Evolutionary conservation across 2,329 filamentous ascomycete species (phyloP), one percentile per base, ranked within the genome.

Genomic region (Didymellaceae sp.): DNA sequence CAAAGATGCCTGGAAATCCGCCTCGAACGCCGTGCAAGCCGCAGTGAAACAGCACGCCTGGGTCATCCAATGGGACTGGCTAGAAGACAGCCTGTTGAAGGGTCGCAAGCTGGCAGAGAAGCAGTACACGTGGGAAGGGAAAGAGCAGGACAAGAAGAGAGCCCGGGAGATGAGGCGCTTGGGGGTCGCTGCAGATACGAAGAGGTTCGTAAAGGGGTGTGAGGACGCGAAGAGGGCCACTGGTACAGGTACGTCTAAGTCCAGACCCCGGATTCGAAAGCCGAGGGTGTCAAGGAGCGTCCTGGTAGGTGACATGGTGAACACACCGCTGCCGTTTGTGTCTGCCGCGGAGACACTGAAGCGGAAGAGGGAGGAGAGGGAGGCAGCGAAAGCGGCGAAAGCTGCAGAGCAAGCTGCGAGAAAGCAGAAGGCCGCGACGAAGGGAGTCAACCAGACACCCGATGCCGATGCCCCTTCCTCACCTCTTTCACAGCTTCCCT

Each of bases 1-100:
- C 0, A 76, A 81, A 40, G 79, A 84, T 25, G 82, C 86, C 13
- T 91, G 84, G 70, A 79, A 81, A 54, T 71, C 77, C 6, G 63
- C 77, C 1, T 68, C 70, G 52, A 70, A 78, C 16, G 45, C 54
- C 35, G 63, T 71, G 5, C 47, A 61, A 30, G 51, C 58, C 39
- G 68, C 68, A 1, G 33, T 47, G 16, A 25, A 62, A 8, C 30
- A 58, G 17, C 45, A 52, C 0, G 58, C 61, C 11, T 62, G 66
- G 13, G 70, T 80, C 30, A 69, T 80, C 34, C 72, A 71, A 39
- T 74, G 67, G 14, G 68, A 76, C 38, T 81, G 77, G 75, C 66
- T 80, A 5, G 74, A 77, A 21, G 84, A 82, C 55, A 78, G 74
- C 2, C 72, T 86, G 45, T 59, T 68, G 9, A 62, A 53, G 6